Conservation (phyloP, 2,329 filamentous ascomycete species). For the Teratosphaeria zuluensis region DNA sequence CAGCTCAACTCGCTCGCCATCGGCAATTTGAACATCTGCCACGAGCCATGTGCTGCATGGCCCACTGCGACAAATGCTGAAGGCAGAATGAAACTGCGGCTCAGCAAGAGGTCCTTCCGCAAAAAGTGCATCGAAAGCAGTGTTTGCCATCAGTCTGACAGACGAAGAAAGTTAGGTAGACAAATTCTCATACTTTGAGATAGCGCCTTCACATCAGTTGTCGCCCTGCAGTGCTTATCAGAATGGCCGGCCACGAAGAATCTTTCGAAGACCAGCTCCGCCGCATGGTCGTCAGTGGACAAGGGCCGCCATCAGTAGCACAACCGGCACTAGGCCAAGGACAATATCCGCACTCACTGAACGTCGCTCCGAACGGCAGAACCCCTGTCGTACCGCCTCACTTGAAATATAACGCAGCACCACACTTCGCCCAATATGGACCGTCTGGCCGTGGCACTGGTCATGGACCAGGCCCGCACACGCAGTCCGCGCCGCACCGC, state of each 20-base stretch:
- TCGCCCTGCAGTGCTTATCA: not conserved
- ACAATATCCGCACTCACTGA: not conserved
- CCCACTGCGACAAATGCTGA: not conserved
- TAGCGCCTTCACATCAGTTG: not conserved
- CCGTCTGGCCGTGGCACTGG: not conserved
- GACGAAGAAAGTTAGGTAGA: not conserved
- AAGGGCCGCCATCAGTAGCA: not conserved
- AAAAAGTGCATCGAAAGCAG: not conserved
- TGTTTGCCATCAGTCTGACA: not conserved
- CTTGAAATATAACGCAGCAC: not conserved
- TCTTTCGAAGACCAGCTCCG: not conserved
- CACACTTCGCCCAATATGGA: not conserved
- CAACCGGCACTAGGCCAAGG: not conserved
- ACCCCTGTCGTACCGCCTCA: not conserved
- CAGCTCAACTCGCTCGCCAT: not conserved
- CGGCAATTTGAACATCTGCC: not conserved
- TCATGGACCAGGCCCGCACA: not conserved
- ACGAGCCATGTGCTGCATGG: not conserved
- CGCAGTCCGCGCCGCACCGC: not conserved
- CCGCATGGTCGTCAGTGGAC: not conserved
- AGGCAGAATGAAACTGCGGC: not conserved
- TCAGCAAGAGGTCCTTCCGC: not conserved
- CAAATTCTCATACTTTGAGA: not conserved
- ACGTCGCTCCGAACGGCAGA: not conserved
- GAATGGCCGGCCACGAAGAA: not conserved